A percentile compares a stretch with the other conserved stretches of the same genome.
phyloP scores from a whole-genome alignment of 2,329 filamentous ascomycete genomes.

The Diplodia intermedia region DNA sequence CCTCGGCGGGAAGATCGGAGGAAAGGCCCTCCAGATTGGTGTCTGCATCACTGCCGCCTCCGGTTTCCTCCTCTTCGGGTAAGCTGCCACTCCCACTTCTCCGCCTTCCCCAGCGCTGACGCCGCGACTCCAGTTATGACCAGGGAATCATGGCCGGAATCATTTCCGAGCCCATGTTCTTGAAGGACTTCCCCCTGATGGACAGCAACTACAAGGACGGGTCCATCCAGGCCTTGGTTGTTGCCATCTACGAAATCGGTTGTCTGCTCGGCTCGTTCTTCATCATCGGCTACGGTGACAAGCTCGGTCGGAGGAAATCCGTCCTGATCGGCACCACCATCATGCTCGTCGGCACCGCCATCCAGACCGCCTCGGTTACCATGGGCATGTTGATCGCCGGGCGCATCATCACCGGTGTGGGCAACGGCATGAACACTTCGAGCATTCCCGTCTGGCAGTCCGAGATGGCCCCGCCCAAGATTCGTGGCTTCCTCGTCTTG shows the following conservation, averaged over 20 bases:
- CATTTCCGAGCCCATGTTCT: constrained; percentile 48
- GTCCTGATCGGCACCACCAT: constrained; percentile 52
- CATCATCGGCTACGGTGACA: constrained; percentile 49
- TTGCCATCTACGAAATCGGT: constrained; percentile 60
- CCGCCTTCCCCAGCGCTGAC: neutral
- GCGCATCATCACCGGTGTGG: constrained; percentile 59
- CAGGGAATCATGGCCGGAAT: constrained; percentile 52
- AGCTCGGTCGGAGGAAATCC: constrained; percentile 51
- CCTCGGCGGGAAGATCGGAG: constrained; percentile 33
- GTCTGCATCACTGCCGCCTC: constrained; percentile 54
- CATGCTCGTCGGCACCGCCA: constrained; percentile 52
- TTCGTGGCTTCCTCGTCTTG: constrained; percentile 66
- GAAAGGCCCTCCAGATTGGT: constrained; percentile 42
- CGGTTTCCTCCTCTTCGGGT: constrained; percentile 58
- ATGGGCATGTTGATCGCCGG: constrained; percentile 58
- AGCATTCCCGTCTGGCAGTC: constrained; percentile 62
- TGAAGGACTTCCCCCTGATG: constrained; percentile 47
- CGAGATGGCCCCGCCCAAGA: constrained; percentile 60
- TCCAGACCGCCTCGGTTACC: constrained; percentile 46
- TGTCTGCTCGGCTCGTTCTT: constrained; percentile 52
- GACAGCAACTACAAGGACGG: constrained; percentile 42
- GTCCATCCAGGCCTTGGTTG: constrained; percentile 56
- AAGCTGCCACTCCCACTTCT: neutral
- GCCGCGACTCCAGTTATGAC: constrained; percentile 20
- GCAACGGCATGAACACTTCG: constrained; percentile 62